Conservation (phyloP, 2,329 filamentous ascomycete genomes). For the Chalara sp. region DNA sequence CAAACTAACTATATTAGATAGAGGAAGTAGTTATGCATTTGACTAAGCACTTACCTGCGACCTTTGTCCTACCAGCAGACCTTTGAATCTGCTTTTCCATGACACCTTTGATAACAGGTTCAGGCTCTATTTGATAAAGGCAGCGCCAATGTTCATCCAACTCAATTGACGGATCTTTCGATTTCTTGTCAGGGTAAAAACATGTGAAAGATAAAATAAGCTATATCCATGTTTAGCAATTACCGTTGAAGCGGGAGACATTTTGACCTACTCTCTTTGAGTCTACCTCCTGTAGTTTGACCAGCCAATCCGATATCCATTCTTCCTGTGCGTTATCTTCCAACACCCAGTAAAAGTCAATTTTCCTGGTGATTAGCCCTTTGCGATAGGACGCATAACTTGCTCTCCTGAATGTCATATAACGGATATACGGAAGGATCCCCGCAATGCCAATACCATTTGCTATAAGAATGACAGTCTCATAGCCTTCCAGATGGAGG, state of each 20-base stretch:
- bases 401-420: neutral
- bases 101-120: too few species aligned
- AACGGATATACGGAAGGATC: slow-evolving; percentile 9
- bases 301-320: slow-evolving; percentile 1
- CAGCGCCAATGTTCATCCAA: neutral
- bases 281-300: neutral
- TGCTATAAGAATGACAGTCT: slow-evolving; percentile 13
- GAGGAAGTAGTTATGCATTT: neutral
- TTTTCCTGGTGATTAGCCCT: slow-evolving; percentile 1
- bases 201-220: neutral
- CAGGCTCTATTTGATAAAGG: too few species aligned
- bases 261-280: neutral
- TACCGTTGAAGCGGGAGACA: neutral
- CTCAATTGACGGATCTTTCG: neutral
- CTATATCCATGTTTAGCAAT: neutral
- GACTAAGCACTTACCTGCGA: neutral
- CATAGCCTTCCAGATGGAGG: slow-evolving; percentile 7
- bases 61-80: neutral
- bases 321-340: slow-evolving; percentile 4
- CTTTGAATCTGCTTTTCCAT: too few species aligned
- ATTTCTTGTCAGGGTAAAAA: neutral
- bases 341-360: slow-evolving; percentile 3
- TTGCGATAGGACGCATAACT: neutral
- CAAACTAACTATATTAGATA: too few species aligned
- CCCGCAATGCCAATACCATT: slow-evolving; percentile 17